These are phyloP conservation scores for Hypoxylon sp. DNA, from an alignment of 2,329 filamentous ascomycete species.

Conservation along the genomic window DNA sequence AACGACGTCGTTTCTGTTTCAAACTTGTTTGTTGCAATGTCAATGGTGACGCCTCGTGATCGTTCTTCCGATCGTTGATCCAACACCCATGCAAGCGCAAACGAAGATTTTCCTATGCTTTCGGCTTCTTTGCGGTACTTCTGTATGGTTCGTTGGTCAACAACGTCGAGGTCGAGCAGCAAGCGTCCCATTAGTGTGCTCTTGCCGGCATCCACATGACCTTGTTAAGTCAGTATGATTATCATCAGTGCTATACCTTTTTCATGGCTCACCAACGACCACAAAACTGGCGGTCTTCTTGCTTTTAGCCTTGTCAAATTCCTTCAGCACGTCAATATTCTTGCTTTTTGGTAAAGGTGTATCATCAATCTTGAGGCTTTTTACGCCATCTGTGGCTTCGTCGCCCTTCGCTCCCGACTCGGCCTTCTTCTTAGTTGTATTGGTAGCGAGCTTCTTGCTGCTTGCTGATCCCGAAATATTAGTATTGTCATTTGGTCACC, in stretches of 20 bases:
- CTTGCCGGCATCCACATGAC: conserved; percentile 97
- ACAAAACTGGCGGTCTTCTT: conserved; percentile 93
- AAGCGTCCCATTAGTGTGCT: conserved; percentile 98
- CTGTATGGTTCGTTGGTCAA: conserved; percentile 89
- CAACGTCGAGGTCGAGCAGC: conserved; percentile 86
- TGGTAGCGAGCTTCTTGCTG: conserved; percentile 58
- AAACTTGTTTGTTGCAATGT: conserved; percentile 95
- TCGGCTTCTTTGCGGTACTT: conserved; percentile 91
- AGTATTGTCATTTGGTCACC: conserved; percentile 65
- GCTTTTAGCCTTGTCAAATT: conserved; percentile 79
- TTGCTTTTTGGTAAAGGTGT: conserved; percentile 75
- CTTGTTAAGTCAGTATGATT: conserved; percentile 59
- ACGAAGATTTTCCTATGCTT: conserved; percentile 92
- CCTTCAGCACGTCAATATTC: conserved; percentile 85
- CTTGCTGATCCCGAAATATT: conserved; percentile 65
- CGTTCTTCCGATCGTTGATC: conserved; percentile 93
- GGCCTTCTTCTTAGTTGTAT: conserved; percentile 58
- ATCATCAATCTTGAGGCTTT: conserved; percentile 63
- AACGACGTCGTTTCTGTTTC: conserved; percentile 89
- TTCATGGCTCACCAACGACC: conserved; percentile 76
- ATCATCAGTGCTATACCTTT: conserved; percentile 2
- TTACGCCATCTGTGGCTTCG: conserved; percentile 52
- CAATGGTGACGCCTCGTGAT: conserved; percentile 91
- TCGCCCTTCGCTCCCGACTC: conserved; percentile 55
- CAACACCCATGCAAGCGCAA: conserved; percentile 96